Conservation (phyloP, 2,329 filamentous ascomycete genomes). For the Ascosphaera apis region DNA sequence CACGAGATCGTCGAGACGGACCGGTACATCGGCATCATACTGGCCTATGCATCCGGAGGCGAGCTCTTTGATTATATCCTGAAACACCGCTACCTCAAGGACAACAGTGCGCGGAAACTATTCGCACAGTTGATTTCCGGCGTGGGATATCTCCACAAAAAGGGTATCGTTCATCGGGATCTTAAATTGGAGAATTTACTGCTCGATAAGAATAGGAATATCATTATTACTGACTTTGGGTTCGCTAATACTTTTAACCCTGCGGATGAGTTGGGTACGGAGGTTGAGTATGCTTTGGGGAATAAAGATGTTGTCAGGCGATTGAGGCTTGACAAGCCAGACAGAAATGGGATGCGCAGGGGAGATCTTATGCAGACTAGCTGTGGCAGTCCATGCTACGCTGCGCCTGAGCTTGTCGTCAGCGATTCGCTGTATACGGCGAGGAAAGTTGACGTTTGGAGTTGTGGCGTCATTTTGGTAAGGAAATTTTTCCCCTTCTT, state of each 20-base stretch:
- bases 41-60: slow-evolving; percentile 93
- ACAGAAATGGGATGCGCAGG: slow-evolving; percentile 51
- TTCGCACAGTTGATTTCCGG: slow-evolving; percentile 93
- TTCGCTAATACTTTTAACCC: slow-evolving; percentile 97
- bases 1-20: slow-evolving; percentile 99
- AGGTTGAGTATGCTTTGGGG: slow-evolving; percentile 66
- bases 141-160: slow-evolving; percentile 93
- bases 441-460: slow-evolving; percentile 97
- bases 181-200: slow-evolving; percentile 90
- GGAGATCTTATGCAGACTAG: slow-evolving; percentile 98
- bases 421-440: slow-evolving; percentile 95
- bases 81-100: slow-evolving; percentile 89
- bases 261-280: slow-evolving; percentile 63
- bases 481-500: slow-evolving; percentile 16
- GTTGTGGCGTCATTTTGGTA: slow-evolving; percentile 94
- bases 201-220: slow-evolving; percentile 88
- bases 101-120: slow-evolving; percentile 66
- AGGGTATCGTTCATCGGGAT: slow-evolving; percentile 93
- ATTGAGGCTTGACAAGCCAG: slow-evolving; percentile 59
- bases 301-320: slow-evolving; percentile 78
- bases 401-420: slow-evolving; percentile 86
- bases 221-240: slow-evolving; percentile 98
- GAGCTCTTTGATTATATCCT: slow-evolving; percentile 97
- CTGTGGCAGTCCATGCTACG: slow-evolving; percentile 94
- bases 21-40: slow-evolving; percentile 87